These are phyloP conservation scores for Adansonia grandidieri DNA, from an alignment of 441 rosid species.

Conservation along the genomic window DNA sequence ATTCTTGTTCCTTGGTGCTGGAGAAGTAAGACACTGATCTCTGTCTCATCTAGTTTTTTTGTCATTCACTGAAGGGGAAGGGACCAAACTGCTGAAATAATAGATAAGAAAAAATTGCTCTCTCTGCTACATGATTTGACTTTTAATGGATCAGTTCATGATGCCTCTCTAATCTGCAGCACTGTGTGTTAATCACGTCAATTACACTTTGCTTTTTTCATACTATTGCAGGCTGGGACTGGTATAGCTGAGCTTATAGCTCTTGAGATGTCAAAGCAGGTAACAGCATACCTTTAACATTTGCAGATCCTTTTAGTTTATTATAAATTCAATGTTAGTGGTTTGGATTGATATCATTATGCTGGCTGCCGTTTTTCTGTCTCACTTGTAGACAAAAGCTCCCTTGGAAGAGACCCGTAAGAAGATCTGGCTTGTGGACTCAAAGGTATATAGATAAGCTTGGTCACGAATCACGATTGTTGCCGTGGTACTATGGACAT, in stretches of 20 bases:
- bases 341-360: not conserved
- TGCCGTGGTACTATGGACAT: too few relatives aligned
- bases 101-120: not conserved
- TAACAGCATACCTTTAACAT: slow-evolving; percentile 27
- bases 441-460: slow-evolving; percentile 51
- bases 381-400: slow-evolving; percentile 52
- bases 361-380: not conserved
- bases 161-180: not conserved
- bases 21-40: slow-evolving; percentile 54
- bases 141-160: not conserved
- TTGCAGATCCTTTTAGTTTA: not conserved
- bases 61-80: slow-evolving; percentile 5
- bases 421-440: slow-evolving; percentile 95
- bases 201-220: not conserved
- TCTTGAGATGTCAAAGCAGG: slow-evolving; percentile 81
- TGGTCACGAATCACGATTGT: too few relatives aligned
- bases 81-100: not conserved
- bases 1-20: slow-evolving; percentile 88
- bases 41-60: not conserved
- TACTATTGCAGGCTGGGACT: slow-evolving; percentile 49
- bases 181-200: too few relatives aligned
- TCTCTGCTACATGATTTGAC: not conserved
- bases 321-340: not conserved
- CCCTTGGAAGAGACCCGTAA: slow-evolving; percentile 68
- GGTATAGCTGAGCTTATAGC: slow-evolving; percentile 86